phyloP scores from a whole-genome alignment of 176 grass and related monocot genomes.

The Triticum urartu region DNA sequence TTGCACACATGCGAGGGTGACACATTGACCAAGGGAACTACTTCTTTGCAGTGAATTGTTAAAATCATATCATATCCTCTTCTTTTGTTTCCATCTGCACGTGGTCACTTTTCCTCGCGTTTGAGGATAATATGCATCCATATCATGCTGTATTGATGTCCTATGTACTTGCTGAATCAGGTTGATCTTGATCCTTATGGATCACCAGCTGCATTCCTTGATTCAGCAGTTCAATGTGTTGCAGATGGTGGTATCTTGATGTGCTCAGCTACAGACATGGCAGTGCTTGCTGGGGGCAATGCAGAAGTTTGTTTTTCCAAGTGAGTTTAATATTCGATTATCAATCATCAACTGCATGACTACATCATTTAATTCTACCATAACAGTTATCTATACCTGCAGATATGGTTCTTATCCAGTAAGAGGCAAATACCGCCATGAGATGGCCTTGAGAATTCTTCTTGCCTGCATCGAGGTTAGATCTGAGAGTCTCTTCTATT shows the following conservation, averaged over 20 bases:
- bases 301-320: conserved; percentile 83
- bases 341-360: neutral
- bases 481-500: conserved; percentile 5
- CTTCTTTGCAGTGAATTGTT: neutral
- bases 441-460: conserved; percentile 93
- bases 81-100: neutral
- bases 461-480: conserved; percentile 79
- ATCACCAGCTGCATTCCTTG: conserved; percentile 75
- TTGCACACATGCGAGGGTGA: neutral
- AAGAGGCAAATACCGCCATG: conserved; percentile 90
- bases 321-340: conserved; percentile 27
- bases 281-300: conserved; percentile 77
- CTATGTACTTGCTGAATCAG: conserved; percentile 35
- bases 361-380: neutral
- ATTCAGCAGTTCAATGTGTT: conserved; percentile 79
- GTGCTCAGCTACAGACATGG: conserved; percentile 92
- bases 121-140: neutral
- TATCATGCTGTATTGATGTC: conserved; percentile 1
- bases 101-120: neutral
- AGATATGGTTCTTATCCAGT: conserved; percentile 90
- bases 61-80: neutral
- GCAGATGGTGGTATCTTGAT: conserved; percentile 75
- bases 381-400: conserved; percentile 29
- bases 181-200: conserved; percentile 94
- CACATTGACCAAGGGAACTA: neutral